Base-by-base conservation (phyloP, 306 rosid species). In the Citrullus amarus region DNA sequence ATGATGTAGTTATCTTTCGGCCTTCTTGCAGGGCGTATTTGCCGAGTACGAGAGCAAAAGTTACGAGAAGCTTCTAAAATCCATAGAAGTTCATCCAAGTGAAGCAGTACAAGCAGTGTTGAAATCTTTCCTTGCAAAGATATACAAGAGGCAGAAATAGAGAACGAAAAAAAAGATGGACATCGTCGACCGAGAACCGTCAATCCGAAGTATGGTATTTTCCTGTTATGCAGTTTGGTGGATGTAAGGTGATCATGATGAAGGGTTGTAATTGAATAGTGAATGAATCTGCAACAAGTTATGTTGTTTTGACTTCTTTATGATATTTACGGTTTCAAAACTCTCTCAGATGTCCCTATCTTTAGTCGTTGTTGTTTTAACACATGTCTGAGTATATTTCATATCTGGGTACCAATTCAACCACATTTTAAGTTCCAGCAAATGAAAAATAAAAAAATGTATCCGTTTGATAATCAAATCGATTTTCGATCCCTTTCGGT, bases 61-160 rank as follows among this genome's bases (percentile, higher is more conserved):
- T 80, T 90, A 91, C 67, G 81, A 84, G 87, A 90, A 87, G 81
- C 87, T 96, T 62, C 80, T 82, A 25, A 58, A 79, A 32, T 87
- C 90, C 60, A 96, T 92, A 59, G 93, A 96, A 86, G 90, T 87
- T 81, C 98, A 92, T 83, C 88, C 96, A 25, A 90, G 86, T 78
- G 83, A 81, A 65, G 91, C 92, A 17, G 93, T 96, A 55, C 98
- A 92, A 65, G 97, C 90, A 6, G 97, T 92, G 70, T 82, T 96
- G 90, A 90, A 91, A 82, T 92, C 96, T 22, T 92, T 96, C 87
- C 84, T 96, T 91, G 91, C 83, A 60, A 92, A 96, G 84, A 92
- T 96, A 60, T 92, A 92, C 93, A 90, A 88, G 91, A 88, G 99
- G 88, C 88, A 86, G 85, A 96, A 95, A 79, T 95, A 88, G 85